Percentiles rank a stretch among this genome's conserved stretches.
Conservation (phyloP, 768 basidiomycete species). For the Kondoa subrosea region DNA sequence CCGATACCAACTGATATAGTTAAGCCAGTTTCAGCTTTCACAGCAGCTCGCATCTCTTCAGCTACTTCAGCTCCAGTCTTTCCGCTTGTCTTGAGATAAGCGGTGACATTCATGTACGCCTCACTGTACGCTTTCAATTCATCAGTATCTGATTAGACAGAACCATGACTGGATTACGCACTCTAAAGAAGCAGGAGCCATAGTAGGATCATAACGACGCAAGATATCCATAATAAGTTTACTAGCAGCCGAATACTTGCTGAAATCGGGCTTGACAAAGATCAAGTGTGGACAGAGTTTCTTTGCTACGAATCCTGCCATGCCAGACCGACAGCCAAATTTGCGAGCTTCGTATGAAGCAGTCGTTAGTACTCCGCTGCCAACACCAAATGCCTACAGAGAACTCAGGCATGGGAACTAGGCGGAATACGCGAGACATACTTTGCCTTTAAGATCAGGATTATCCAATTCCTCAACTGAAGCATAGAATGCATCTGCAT, state of each 20-base stretch:
- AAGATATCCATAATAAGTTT: constrained; percentile 51
- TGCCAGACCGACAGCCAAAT: constrained; percentile 51
- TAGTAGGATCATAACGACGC: constrained; percentile 38
- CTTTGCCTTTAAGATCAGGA: constrained; percentile 32
- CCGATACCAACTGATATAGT: constrained; percentile 93
- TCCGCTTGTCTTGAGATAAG: constrained; percentile 54
- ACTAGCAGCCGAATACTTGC: constrained; percentile 26
- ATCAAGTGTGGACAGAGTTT: constrained; percentile 83
- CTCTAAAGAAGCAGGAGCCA: constrained; percentile 7
- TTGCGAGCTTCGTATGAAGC: constrained; percentile 33
- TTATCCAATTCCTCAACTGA: constrained; percentile 40
- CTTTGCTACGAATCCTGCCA: constrained; percentile 91
- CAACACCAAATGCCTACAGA: constrained; percentile 41
- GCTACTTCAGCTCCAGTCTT: constrained; percentile 59
- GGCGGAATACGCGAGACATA: constrained; percentile 6
- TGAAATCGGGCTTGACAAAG: constrained; percentile 36
- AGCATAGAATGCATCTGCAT: constrained; percentile 88
- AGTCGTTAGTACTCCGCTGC: constrained; percentile 65
- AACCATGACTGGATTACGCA: too few relatives aligned
- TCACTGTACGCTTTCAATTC: constrained; percentile 45
- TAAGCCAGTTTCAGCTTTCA: constrained; percentile 59
- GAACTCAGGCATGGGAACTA: neutral
- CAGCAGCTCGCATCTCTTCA: constrained; percentile 51
- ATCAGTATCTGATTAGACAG: neutral
- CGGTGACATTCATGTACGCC: constrained; percentile 77